Base-by-base conservation (phyloP, 345 rosid species). In the Isatis tinctoria region DNA sequence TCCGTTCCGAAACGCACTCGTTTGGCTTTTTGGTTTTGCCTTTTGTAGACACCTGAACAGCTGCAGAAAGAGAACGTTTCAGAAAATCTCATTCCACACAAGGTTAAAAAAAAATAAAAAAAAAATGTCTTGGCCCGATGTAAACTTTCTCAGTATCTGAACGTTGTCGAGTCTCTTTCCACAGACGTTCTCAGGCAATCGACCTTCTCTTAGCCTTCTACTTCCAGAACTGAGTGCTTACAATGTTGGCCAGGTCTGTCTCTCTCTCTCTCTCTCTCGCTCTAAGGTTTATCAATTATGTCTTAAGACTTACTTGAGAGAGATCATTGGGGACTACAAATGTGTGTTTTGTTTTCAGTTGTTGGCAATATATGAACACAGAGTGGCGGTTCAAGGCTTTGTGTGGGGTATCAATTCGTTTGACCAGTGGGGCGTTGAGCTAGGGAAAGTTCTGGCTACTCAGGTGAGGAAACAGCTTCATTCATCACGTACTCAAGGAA, bases 361-460 rank as follows among this genome's bases (percentile, higher is more conserved):
- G 79, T 70, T 95, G 82, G 96, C 97, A 33, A 87, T 92, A 70
- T 92, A 92, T 69, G 98, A 95, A 78, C 99, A 92, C 82, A 86
- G 97, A 87, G 85, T 95, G 52, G 98, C 92, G 10, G 98, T 88
- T 44, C 90, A 95, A 87, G 98, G 99, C 69, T 90, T 95, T 72
- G 47, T 90, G 20, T 92, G 99, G 99, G 97, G 96, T 77, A 90
- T 95, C 79, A 95, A 95, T 75, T 95, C 99, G 63, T 95, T 95
- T 65, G 99, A 95, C 75, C 98, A 95, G 81, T 95, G 99, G 99
- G 99, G 99, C 78, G 99, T 92, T 43, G 99, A 95, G 85, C 74
- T 95, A 53, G 98, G 99, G 52, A 95, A 95, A 96, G 99, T 95
- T 62, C 82, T 95, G 72, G 99, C 98, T 41, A 88, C 96, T 64